These are phyloP conservation scores for Brassica napus DNA, from an alignment of 345 rosid species.

Conservation along the genomic window Da-Ae NC_063450.1:3183001-3183500, in stretches of 20 bases:
- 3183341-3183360: neutral
- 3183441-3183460: neutral
- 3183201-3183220: neutral
- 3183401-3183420: neutral
- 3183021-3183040: neutral
- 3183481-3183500: constrained; percentile 79
- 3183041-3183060: neutral
- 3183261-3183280: neutral
- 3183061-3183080: neutral
- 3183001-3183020: neutral
- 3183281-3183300: neutral
- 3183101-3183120: neutral
- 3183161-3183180: neutral
- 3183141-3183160: neutral
- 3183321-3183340: neutral
- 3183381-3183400: neutral
- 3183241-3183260: neutral
- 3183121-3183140: neutral
- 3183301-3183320: neutral
- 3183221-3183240: neutral
- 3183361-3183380: neutral
- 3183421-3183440: neutral
- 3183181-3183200: neutral
- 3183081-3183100: neutral
- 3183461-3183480: constrained; percentile 17